phyloP scores from a whole-genome alignment of 129 eudicot species.

The Scalesia atractyloides region DNA sequence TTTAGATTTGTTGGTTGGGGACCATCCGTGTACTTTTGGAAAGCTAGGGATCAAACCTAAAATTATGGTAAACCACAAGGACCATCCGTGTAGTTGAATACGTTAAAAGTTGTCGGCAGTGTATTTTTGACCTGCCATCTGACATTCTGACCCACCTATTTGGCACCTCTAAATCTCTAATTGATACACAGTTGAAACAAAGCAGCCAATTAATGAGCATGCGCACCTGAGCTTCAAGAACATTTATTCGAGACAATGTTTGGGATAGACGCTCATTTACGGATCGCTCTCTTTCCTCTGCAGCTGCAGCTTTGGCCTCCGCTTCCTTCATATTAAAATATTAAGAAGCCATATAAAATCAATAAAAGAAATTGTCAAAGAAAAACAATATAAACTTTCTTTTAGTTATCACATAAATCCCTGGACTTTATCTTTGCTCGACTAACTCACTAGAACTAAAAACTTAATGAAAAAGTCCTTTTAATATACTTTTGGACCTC shows the following conservation, averaged over 20 bases:
- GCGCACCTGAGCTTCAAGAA: constrained; percentile 95
- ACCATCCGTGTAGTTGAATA: too few relatives aligned
- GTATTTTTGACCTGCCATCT: not conserved
- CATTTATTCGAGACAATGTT: constrained; percentile 83
- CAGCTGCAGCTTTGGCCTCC: constrained; percentile 87
- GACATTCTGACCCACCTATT: constrained; percentile 10
- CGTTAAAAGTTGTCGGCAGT: too few relatives aligned
- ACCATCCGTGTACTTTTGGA: too few relatives aligned
- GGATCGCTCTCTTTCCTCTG: constrained; percentile 91
- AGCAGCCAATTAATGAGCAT: constrained; percentile 16
- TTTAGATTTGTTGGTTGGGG: too few relatives aligned
- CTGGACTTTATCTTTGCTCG: not conserved
- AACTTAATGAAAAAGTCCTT: constrained; percentile 9
- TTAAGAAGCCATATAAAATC: constrained; percentile 15
- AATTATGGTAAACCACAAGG: too few relatives aligned
- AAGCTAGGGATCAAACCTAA: too few relatives aligned
- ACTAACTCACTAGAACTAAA: not conserved
- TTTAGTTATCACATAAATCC: not conserved
- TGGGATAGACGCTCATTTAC: constrained; percentile 82
- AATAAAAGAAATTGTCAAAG: not conserved
- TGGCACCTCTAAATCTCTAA: constrained; percentile 8
- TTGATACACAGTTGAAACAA: constrained; percentile 10
- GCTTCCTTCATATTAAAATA: constrained; percentile 62
- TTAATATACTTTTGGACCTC: constrained; percentile 3
- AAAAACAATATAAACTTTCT: constrained; percentile 1